Evolutionary conservation across 805 yeast genomes (phyloP).

Genomic region (Pichia californica): DNA sequence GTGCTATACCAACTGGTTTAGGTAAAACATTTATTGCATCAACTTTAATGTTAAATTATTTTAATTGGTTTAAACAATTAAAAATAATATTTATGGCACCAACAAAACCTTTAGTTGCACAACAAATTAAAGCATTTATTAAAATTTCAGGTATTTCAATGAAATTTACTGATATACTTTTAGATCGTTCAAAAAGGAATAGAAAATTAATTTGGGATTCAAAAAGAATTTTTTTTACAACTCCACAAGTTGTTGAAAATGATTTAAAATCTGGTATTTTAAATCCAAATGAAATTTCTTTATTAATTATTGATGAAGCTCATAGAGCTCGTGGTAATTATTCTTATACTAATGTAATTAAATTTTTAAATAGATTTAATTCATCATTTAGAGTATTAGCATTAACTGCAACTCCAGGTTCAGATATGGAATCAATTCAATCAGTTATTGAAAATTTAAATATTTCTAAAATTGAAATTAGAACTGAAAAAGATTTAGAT

Average conservation of each 20-base stretch:
- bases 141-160: conserved; percentile 80
- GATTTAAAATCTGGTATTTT: conserved; percentile 72
- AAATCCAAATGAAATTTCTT: conserved; percentile 67
- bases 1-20: conserved; percentile 94
- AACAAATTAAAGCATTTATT: conserved; percentile 89
- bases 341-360: conserved; percentile 80
- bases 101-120: conserved; percentile 92
- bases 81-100: conserved; percentile 96
- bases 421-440: conserved; percentile 83
- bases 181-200: conserved; percentile 46
- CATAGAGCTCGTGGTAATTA: conserved; percentile 90
- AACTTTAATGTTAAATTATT: conserved; percentile 85
- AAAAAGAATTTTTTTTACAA: conserved; percentile 80
- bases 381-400: conserved; percentile 73
- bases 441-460: conserved; percentile 66
- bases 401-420: conserved; percentile 93
- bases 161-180: conserved; percentile 68
- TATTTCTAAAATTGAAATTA: conserved; percentile 73
- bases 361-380: conserved; percentile 54
- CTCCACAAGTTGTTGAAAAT: conserved; percentile 94
- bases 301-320: conserved; percentile 90
- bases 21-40: conserved; percentile 97
- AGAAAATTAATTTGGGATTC: conserved; percentile 73
- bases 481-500: conserved; percentile 82
- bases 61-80: conserved; percentile 71